Evolutionary conservation across 2,329 filamentous ascomycete species (phyloP).

Genomic region (Talaromyces atroroseus): DNA sequence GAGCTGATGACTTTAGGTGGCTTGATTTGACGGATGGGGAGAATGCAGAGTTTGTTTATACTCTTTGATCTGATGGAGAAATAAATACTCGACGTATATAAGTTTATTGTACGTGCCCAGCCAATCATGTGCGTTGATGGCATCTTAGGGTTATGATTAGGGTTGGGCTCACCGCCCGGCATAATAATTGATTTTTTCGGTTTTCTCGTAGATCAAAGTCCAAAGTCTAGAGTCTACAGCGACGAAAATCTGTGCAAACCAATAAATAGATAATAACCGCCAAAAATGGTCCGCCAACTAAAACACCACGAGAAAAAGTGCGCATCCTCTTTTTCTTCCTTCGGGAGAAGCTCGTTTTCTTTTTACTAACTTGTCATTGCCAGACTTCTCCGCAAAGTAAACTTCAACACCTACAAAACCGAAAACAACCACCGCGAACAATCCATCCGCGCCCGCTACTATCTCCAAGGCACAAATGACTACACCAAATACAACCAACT

Average conservation of each 20-base stretch:
- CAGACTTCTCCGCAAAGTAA: conserved; percentile 75
- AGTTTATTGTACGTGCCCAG: too few species aligned
- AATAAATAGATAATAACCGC: too few species aligned
- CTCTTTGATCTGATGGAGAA: conserved; percentile 33
- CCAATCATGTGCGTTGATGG: neutral
- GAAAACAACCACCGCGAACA: conserved; percentile 83
- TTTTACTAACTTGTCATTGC: neutral
- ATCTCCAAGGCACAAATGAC: conserved; percentile 83
- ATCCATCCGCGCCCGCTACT: conserved; percentile 74
- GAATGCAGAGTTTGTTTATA: conserved; percentile 61
- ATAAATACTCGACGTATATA: neutral
- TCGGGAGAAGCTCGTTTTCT: conserved; percentile 10
- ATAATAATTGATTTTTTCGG: neutral
- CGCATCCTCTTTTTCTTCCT: conserved; percentile 11
- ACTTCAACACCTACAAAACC: conserved; percentile 90
- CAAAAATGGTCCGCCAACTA: conserved; percentile 84
- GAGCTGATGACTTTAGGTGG: conserved; percentile 31
- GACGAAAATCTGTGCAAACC: too few species aligned
- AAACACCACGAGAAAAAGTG: conserved; percentile 93
- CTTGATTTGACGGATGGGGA: conserved; percentile 62
- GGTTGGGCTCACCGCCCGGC: conserved; percentile 1
- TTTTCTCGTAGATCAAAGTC: too few species aligned
- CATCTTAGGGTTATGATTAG: neutral
- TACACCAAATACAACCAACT: conserved; percentile 65
- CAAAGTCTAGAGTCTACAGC: too few species aligned